Conservation (phyloP, 2,329 filamentous ascomycete genomes). For the Fusarium zealandicum region DNA sequence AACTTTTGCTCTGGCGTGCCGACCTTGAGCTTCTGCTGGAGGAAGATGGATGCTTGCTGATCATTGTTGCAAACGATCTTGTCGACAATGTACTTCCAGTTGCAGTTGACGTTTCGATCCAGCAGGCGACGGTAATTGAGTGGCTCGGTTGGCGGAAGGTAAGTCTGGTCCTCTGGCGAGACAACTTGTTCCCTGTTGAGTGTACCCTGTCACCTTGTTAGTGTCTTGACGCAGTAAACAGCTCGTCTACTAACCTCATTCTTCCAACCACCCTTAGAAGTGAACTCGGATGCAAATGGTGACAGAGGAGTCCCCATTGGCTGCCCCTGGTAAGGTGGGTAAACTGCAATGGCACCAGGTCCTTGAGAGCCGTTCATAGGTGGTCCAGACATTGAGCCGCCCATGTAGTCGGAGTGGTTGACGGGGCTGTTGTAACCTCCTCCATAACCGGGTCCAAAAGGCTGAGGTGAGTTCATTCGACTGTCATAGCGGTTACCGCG, state of each 20-base stretch:
- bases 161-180: constrained; percentile 71
- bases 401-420: constrained; percentile 48
- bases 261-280: constrained; percentile 63
- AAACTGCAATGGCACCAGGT: constrained; percentile 49
- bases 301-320: constrained; percentile 72
- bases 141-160: constrained; percentile 86
- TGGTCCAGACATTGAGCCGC: constrained; percentile 45
- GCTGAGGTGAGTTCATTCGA: constrained; percentile 49
- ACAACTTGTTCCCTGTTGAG: constrained; percentile 49
- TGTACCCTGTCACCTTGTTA: constrained; percentile 48
- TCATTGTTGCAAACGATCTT: constrained; percentile 99
- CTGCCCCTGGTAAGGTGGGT: constrained; percentile 60
- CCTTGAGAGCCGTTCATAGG: constrained; percentile 47
- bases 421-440: constrained; percentile 46
- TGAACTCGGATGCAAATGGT: constrained; percentile 78
- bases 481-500: constrained; percentile 58
- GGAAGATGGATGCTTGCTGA: constrained; percentile 97
- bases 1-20: constrained; percentile 95
- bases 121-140: constrained; percentile 95
- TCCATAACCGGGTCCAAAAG: constrained; percentile 47
- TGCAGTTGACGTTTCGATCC: constrained; percentile 94
- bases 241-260: constrained; percentile 54
- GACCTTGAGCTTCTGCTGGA: constrained; percentile 98
- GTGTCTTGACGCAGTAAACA: not conserved
- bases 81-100: constrained; percentile 99